Percentiles rank a stretch among this genome's conserved stretches.
phyloP scores from a whole-genome alignment of 805 yeast species.

The Starmera dryadoides region DNA sequence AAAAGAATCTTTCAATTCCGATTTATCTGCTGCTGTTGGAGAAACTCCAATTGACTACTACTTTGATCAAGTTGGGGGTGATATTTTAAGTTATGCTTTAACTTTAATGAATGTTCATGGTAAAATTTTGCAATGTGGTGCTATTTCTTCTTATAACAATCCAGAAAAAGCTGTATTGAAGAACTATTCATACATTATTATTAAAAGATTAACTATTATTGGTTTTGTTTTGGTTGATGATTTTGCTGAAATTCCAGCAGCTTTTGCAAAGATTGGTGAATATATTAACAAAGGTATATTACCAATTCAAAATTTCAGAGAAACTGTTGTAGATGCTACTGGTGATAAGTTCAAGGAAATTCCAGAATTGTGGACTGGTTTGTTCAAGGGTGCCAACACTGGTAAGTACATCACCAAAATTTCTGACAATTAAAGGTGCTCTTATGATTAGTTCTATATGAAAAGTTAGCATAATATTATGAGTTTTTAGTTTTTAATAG shows the following conservation, averaged over 20 bases:
- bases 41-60: slow-evolving; percentile 43
- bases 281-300: slow-evolving; percentile 36
- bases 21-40: slow-evolving; percentile 34
- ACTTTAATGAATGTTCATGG: slow-evolving; percentile 30
- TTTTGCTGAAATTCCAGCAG: slow-evolving; percentile 28
- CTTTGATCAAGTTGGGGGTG: slow-evolving; percentile 63
- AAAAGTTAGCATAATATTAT: too few species aligned
- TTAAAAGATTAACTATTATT: slow-evolving; percentile 40
- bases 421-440: too few species aligned
- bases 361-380: slow-evolving; percentile 39
- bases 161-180: slow-evolving; percentile 26
- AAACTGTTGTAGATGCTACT: slow-evolving; percentile 32
- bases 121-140: slow-evolving; percentile 53
- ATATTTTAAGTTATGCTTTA: slow-evolving; percentile 39
- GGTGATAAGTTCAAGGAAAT: slow-evolving; percentile 34
- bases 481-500: too few species aligned
- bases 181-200: slow-evolving; percentile 36
- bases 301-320: slow-evolving; percentile 25
- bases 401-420: slow-evolving; percentile 48
- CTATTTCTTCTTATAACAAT: slow-evolving; percentile 52
- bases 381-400: slow-evolving; percentile 36
- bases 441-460: too few species aligned
- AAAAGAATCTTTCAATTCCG: slow-evolving; percentile 28
- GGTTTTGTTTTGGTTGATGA: slow-evolving; percentile 50
- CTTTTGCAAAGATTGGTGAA: slow-evolving; percentile 25